These are phyloP conservation scores for Populus davidiana DNA, from an alignment of 345 rosid genomes.

Conservation along the genomic window DNA sequence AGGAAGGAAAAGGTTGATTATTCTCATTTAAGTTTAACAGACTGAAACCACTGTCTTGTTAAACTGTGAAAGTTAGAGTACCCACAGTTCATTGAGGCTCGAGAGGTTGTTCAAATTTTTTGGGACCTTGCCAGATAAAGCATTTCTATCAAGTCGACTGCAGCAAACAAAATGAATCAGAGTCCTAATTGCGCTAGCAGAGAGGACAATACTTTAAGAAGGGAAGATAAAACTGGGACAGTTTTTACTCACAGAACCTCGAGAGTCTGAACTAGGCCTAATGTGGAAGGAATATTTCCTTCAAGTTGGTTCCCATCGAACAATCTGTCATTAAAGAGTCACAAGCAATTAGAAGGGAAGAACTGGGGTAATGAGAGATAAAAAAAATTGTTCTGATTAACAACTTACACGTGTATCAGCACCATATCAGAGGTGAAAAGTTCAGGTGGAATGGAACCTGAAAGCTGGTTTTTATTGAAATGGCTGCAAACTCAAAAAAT, in stretches of 20 bases:
- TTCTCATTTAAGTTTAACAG: background rate
- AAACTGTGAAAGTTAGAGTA: slow-evolving; percentile 1
- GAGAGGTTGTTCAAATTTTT: slow-evolving; percentile 71
- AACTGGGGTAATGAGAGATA: background rate
- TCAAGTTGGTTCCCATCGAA: slow-evolving; percentile 72
- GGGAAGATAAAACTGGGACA: background rate
- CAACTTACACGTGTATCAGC: slow-evolving; percentile 82
- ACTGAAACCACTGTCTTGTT: background rate
- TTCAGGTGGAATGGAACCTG: slow-evolving; percentile 61
- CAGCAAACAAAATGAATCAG: slow-evolving; percentile 23
- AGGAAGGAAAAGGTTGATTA: background rate
- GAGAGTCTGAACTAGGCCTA: slow-evolving; percentile 73
- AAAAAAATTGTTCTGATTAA: background rate
- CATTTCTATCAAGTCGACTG: slow-evolving; percentile 98
- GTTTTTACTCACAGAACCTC: slow-evolving; percentile 89
- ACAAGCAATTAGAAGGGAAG: slow-evolving; percentile 5
- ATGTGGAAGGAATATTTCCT: slow-evolving; percentile 63
- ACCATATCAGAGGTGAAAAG: slow-evolving; percentile 75
- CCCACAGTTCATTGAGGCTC: slow-evolving; percentile 71
- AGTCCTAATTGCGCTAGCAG: background rate
- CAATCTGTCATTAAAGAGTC: slow-evolving; percentile 40
- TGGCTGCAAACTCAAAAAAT: slow-evolving; percentile 54
- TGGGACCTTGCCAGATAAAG: slow-evolving; percentile 57
- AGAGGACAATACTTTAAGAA: background rate
- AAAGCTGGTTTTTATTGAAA: slow-evolving; percentile 89